Base-by-base conservation (phyloP, 1,284 basidiomycete genomes). In the Rhodotorula sp. region DNA sequence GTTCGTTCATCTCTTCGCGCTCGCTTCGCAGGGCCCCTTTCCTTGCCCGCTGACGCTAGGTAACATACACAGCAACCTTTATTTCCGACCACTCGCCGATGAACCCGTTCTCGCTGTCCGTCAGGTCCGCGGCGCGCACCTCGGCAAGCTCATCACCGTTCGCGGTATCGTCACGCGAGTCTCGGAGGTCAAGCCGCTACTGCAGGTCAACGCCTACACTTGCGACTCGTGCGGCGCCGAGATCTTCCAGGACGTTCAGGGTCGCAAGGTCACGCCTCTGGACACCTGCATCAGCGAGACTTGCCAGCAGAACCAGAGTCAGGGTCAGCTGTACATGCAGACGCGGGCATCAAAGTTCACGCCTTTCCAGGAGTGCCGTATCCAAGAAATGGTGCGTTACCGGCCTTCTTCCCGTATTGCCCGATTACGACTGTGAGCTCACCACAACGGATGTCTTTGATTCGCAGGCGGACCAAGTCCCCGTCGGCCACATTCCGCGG, bases 181-280 rank as follows among this genome's bases (percentile, higher is more conserved):
- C 5, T 97, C 93, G 14, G 97, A 99, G 85, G 97, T 99, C 80
- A 99, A 99, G 80, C 97, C 97, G 15, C 88, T 97, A 48, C 87
- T 99, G 19, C 89, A 93, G 77, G 95, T 99, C 80, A 97, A 97
- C 82, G 97, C 95, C 45, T 99, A 98, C 82, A 97, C 97, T 0
- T 99, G 97, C 83, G 97, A 99, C 81, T 89, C 92, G 64, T 99
- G 97, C 80, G 97, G 97, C 60, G 92, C 92, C 62, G 97, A 99
- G 81, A 95, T 95, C 50, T 99, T 99, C 85, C 94, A 99, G 81
- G 94, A 99, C 79, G 93, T 99, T 70, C 90, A 90, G n/a, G 89
- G 89, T 78, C 93, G 95, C 80, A 89, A 92, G 45, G 97, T 97
- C 81, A 88, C 89, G 2, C 97, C 97, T 0, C 88, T 98, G 60